Base-by-base conservation (phyloP, 2,329 filamentous ascomycete species). In the Aspergillus thermomutatus region DNA sequence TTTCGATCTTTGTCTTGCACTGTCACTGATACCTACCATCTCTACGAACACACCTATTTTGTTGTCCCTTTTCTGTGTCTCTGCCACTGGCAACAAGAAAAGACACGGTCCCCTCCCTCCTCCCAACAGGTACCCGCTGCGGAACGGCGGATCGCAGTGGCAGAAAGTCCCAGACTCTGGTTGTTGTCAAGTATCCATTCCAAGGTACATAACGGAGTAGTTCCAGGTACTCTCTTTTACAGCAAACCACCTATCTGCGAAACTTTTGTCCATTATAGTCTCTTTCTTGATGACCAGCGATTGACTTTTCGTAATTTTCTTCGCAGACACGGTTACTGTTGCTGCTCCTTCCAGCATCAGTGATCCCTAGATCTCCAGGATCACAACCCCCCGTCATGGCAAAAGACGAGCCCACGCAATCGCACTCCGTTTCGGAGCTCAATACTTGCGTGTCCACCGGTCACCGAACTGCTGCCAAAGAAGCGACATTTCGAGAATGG, bases 401-500 rank as follows among this genome's bases (percentile, higher is more conserved):
- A 43, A 74, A 69, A 66, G 66, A 74, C 51, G 62, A 60, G 10
- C 60, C 65, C 43, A 59, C 61, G 49, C 65, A 65, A 47, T 60
- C 66, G 52, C 70, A 64, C 46, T 69, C 71, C 52, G 65, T 71
- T 27, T 54, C 69, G 50, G 71, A 75, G 58, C 68, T 75, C 67
- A 76, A 76, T 72, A 69, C 69, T 64, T 75, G 73, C 58, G 71
- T 75, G 57, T 76, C 75, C 49, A 64, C 69, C 23, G 59, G 59
- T 55, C 63, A 67, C 53, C 67, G 65, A 55, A 60, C 63, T 40
- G 58, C 60, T 23, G 63, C 59, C 51, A 75, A 74, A 64, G 72
- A 74, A 62, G 73, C 74, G 64, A 73, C 71, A 51, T 75, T 76
- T 65, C 74, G 74, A 55, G 72, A 77, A 68, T 90, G 88, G 85